Conservation (phyloP, 805 yeast genomes). For the Candida koratica region DNA sequence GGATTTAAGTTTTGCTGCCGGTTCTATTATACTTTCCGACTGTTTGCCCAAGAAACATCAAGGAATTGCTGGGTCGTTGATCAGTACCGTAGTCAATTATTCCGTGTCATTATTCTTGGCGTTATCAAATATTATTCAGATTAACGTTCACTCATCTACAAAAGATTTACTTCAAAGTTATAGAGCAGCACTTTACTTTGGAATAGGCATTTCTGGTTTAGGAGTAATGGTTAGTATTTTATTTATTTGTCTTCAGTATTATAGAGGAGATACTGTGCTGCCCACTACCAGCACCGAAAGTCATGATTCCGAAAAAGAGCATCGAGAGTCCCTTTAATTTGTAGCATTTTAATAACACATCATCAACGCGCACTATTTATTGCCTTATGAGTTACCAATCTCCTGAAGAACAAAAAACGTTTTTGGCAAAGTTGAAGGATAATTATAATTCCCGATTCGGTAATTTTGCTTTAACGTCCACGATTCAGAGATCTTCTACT, state of each 20-base stretch:
- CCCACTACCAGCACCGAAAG: neutral
- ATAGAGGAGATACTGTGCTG: neutral
- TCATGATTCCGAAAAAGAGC: neutral
- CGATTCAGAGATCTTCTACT: constrained; percentile 15
- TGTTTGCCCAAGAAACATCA: constrained; percentile 59
- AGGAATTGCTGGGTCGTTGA: constrained; percentile 75
- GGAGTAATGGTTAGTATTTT: constrained; percentile 34
- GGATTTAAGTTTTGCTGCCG: constrained; percentile 77
- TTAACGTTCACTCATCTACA: constrained; percentile 16
- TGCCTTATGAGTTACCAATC: constrained; percentile 10
- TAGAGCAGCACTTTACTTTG: constrained; percentile 56
- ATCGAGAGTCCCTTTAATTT: neutral
- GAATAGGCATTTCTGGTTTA: constrained; percentile 54
- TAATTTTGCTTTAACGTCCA: constrained; percentile 28
- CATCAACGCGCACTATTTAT: neutral
- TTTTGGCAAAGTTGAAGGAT: constrained; percentile 34
- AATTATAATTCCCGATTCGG: constrained; percentile 37
- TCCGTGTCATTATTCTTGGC: constrained; percentile 70
- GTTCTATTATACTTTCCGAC: constrained; percentile 59
- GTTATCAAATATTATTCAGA: constrained; percentile 63
- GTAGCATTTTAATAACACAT: neutral
- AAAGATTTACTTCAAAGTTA: constrained; percentile 39
- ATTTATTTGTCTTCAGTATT: constrained; percentile 18
- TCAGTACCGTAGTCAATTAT: constrained; percentile 67
- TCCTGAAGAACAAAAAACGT: constrained; percentile 17